phyloP scores from a whole-genome alignment of 1,284 basidiomycete species.

The Ustilago sp. region DNA sequence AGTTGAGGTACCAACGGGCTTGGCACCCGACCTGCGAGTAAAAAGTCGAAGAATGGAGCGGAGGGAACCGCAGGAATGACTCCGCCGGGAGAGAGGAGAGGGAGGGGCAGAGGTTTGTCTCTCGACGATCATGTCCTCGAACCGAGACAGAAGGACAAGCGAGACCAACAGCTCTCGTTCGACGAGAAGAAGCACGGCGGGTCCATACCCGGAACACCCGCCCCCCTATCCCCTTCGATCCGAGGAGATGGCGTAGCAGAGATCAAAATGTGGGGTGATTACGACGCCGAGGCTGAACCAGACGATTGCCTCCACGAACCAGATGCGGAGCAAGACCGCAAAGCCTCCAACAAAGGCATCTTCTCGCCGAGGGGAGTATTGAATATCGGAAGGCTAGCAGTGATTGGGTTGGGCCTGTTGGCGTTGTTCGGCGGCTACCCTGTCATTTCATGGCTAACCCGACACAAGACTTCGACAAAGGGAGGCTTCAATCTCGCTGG shows the following conservation, averaged over 20 bases:
- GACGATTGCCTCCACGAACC: constrained; percentile 44
- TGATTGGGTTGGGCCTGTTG: constrained; percentile 44
- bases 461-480: constrained; percentile 16
- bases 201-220: neutral
- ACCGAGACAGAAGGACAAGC: constrained; percentile 1
- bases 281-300: constrained; percentile 30
- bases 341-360: constrained; percentile 3
- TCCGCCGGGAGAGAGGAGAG: too few species aligned
- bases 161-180: neutral
- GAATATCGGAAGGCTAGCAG: constrained; percentile 44
- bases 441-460: constrained; percentile 35
- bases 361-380: constrained; percentile 37
- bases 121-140: neutral
- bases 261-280: constrained; percentile 44
- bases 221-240: constrained; percentile 14
- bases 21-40: neutral
- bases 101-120: too few species aligned
- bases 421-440: constrained; percentile 56
- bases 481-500: constrained; percentile 51
- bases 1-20: constrained; percentile 1
- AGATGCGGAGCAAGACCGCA: constrained; percentile 45
- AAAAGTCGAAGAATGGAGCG: neutral
- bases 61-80: constrained; percentile 3
- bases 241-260: constrained; percentile 8
- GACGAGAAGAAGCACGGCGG: constrained; percentile 36